Evolutionary conservation across 306 rosid genomes (phyloP), one percentile per base, ranked within the genome.

Genomic region (Arachis stenosperma): DNA sequence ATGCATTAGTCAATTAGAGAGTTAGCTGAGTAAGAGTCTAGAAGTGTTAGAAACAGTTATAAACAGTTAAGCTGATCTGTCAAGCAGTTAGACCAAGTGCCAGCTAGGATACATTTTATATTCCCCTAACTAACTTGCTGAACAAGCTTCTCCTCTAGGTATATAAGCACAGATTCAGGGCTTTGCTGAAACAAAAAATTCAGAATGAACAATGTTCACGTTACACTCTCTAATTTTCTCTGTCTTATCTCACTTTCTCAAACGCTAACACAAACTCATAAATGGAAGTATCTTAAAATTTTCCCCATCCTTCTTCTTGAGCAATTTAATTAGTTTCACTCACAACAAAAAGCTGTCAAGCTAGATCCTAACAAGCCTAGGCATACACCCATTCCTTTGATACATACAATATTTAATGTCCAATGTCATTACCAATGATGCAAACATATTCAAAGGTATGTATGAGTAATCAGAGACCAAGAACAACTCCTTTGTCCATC

Each of bases 261-360:
- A 22, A 22, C 1, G 27, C 1, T 22, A 22, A 22, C 1, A 22
- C 27, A 50, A 12, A 61, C 61, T 7, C 1, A 9, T 60, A 10
- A 14, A 29, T n/a, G 17, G 48, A 29, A 57, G 46, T 33, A 44
- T 8, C 67, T 22, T 58, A 69, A 43, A 70, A 55, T 11, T 70
- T 70, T 22, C 60, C 65, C 29, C 17, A 2, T 71, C 66, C 67
- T 71, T 59, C 46, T 33, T 7, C 57, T 11, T 58, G 46, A 71
- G 43, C 46, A 59, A 29, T 30, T 46, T 36, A 30, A 58, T 29
- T 47, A 71, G 50, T 74, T 52, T 17, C 70, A 62, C 55, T 14
- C 70, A 22, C 62, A 62, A 42, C 22, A 52, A 29, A 62, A 22
- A 22, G 27, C 27, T 22, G 27, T 22, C 33, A 61, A 62, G 63